Conservation (phyloP, 2,329 filamentous ascomycete species). For the Paecilomyces sp. region DNA sequence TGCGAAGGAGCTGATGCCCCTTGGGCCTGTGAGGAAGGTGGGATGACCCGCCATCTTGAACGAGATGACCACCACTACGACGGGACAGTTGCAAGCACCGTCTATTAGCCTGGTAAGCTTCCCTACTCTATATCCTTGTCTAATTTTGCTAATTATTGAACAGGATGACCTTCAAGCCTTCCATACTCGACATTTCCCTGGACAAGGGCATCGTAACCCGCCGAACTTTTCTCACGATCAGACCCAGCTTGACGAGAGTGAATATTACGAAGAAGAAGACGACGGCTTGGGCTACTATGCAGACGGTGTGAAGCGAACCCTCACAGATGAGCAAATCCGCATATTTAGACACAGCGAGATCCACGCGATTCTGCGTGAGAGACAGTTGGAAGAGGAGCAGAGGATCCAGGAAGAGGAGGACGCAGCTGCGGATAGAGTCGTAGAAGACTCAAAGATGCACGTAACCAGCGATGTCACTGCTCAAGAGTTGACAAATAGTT, state of each 20-base stretch:
- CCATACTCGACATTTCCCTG: conserved; percentile 52
- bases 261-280: conserved; percentile 19
- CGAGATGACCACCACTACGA: conserved; percentile 2
- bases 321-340: conserved; percentile 84
- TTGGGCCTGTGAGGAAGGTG: neutral
- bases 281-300: conserved; percentile 75
- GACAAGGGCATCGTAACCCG: conserved; percentile 2
- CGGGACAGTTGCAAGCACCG: conserved; percentile 21
- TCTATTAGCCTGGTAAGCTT: conserved; percentile 27
- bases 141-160: neutral
- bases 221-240: neutral
- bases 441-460: no score
- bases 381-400: conserved; percentile 17
- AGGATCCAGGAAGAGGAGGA: conserved; percentile 17
- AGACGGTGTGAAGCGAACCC: conserved; percentile 78
- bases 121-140: neutral
- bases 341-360: conserved; percentile 89
- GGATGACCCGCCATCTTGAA: neutral
- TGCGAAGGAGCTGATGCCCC: neutral
- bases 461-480: no score
- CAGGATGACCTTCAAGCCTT: conserved; percentile 57
- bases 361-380: conserved; percentile 57
- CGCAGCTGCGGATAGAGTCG: neutral
- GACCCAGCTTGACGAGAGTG: conserved; percentile 8
- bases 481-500: neutral